These are phyloP conservation scores for Phytophthora rubi DNA, from an alignment of 352 stramenopile species.

Conservation along the genomic window DNA sequence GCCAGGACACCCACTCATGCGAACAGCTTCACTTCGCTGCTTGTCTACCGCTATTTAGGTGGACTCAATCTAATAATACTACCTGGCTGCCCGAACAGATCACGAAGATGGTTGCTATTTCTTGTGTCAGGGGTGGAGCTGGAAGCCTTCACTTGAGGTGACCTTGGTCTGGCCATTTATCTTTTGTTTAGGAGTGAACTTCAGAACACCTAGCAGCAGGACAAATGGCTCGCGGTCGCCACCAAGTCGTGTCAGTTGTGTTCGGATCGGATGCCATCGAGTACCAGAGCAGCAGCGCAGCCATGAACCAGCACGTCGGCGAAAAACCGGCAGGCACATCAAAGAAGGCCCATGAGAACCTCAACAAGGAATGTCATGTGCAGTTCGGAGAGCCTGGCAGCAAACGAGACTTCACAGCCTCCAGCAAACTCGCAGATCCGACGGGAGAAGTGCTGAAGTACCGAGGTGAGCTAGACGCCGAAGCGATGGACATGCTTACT, in stretches of 20 bases:
- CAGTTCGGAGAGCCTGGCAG: slow-evolving; percentile 67
- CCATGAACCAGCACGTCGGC: slow-evolving; percentile 56
- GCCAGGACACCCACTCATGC: neutral
- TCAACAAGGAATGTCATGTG: slow-evolving; percentile 73
- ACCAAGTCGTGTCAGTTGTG: slow-evolving; percentile 68
- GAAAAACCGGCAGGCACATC: slow-evolving; percentile 14
- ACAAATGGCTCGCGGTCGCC: slow-evolving; percentile 33
- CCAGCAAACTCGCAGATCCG: slow-evolving; percentile 60
- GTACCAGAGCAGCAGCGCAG: slow-evolving; percentile 55
- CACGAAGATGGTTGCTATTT: slow-evolving; percentile 29
- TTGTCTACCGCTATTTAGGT: slow-evolving; percentile 13
- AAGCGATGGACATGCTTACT: slow-evolving; percentile 63
- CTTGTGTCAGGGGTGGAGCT: neutral
- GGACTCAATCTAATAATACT: slow-evolving; percentile 32
- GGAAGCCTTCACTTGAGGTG: neutral
- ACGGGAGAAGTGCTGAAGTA: slow-evolving; percentile 76
- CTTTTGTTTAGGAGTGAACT: slow-evolving; percentile 13
- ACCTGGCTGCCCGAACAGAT: slow-evolving; percentile 21
- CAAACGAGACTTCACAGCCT: slow-evolving; percentile 65
- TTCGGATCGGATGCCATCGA: slow-evolving; percentile 65
- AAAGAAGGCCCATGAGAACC: slow-evolving; percentile 37
- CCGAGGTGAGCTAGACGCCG: slow-evolving; percentile 51
- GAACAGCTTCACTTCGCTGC: neutral
- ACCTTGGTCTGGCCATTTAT: slow-evolving; percentile 11
- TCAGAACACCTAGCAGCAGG: neutral